Conservation (phyloP, 192 early-diverging fungal species). For the Physocladia obscura region DNA sequence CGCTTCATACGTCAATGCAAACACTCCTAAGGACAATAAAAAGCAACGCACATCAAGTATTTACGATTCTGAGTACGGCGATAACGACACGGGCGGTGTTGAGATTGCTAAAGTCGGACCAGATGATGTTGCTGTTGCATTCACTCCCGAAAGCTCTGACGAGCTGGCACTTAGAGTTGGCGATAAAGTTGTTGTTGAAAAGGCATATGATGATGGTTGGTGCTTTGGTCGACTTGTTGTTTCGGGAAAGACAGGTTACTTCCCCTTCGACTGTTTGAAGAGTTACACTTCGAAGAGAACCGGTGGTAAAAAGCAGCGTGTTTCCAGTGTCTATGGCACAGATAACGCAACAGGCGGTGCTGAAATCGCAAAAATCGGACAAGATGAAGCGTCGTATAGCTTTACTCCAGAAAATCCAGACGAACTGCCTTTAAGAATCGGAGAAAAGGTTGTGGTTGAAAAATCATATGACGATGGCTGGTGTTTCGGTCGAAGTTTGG, state of each 20-base stretch:
- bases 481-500: neutral
- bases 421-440: neutral
- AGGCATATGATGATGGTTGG: conserved; percentile 39
- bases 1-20: conserved; percentile 4
- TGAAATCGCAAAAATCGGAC: neutral
- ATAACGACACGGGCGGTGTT: neutral
- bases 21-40: neutral
- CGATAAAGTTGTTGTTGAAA: conserved; percentile 45
- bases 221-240: neutral
- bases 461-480: neutral
- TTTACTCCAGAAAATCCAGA: neutral
- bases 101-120: neutral
- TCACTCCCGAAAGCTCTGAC: neutral
- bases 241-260: conserved; percentile 1
- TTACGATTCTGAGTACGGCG: conserved; percentile 11
- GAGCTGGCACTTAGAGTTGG: conserved; percentile 14
- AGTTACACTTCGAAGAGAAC: neutral
- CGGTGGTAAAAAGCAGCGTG: conserved; percentile 1
- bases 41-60: neutral
- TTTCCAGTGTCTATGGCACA: neutral
- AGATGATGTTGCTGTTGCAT: neutral
- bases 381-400: neutral
- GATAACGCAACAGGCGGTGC: neutral
- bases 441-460: neutral
- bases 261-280: conserved; percentile 10